Percentiles rank a stretch among this genome's conserved stretches.
phyloP scores from a whole-genome alignment of 179 eudicot species.

The Corrigiola litoralis region DNA sequence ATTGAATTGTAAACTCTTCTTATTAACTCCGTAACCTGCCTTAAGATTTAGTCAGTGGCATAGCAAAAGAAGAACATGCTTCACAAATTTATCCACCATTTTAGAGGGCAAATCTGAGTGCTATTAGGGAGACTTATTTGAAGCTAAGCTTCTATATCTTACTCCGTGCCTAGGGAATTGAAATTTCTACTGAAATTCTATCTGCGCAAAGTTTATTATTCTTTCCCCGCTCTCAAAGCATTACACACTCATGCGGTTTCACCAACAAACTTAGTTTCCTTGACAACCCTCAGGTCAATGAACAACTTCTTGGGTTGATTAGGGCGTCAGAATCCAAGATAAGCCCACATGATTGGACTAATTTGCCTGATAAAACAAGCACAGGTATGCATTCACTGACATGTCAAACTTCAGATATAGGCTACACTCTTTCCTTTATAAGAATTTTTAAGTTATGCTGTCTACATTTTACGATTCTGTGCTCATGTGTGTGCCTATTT shows the following conservation, averaged over 20 bases:
- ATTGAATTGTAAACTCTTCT: too few relatives aligned
- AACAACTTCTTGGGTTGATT: conserved; percentile 70
- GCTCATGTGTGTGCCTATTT: background rate
- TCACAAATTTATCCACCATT: too few relatives aligned
- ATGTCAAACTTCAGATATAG: background rate
- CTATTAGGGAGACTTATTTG: too few relatives aligned
- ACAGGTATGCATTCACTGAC: conserved; percentile 44
- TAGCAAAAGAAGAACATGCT: too few relatives aligned
- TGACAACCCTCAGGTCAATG: conserved; percentile 58
- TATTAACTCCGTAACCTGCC: too few relatives aligned
- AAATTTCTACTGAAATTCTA: background rate
- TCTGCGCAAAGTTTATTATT: background rate
- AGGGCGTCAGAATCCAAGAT: conserved; percentile 62
- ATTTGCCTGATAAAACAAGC: conserved; percentile 46
- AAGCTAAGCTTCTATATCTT: background rate
- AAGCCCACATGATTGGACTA: conserved; percentile 76
- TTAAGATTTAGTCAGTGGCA: too few relatives aligned
- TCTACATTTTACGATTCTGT: background rate
- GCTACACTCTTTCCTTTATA: background rate
- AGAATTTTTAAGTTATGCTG: background rate
- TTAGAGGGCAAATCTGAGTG: too few relatives aligned
- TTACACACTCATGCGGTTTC: background rate
- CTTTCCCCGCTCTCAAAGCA: too few relatives aligned
- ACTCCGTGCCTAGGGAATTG: background rate
- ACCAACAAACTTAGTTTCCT: background rate